Percentiles rank a stretch among this genome's conserved stretches.
phyloP scores from a whole-genome alignment of 352 stramenopile genomes.

The Pseudoperonospora humuli region DNA sequence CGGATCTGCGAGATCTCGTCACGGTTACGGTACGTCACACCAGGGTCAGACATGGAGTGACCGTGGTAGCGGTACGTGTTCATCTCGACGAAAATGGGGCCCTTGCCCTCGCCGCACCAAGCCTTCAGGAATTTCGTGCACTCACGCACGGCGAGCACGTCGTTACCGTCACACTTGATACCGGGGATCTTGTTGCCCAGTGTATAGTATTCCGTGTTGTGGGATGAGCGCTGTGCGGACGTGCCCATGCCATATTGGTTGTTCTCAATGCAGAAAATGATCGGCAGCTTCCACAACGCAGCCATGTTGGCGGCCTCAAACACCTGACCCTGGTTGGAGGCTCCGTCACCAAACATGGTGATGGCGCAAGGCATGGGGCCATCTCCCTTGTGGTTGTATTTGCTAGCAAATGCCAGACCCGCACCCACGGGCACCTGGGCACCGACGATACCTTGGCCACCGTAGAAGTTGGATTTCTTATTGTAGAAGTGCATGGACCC shows the following conservation, averaged over 20 bases:
- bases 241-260: constrained; percentile 99
- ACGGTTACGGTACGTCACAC: constrained; percentile 99
- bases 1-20: constrained; percentile 99
- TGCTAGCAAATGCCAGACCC: constrained; percentile 97
- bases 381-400: constrained; percentile 95
- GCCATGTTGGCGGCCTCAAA: constrained; percentile 97
- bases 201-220: constrained; percentile 99
- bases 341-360: constrained; percentile 98
- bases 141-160: constrained; percentile 95
- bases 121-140: constrained; percentile 96
- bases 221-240: constrained; percentile 93
- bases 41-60: constrained; percentile 99
- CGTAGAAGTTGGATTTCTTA: constrained; percentile 98
- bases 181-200: constrained; percentile 99
- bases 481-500: constrained; percentile 99
- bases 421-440: constrained; percentile 97
- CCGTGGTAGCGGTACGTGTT: constrained; percentile 99
- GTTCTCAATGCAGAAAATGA: constrained; percentile 99
- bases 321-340: constrained; percentile 99
- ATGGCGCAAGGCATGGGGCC: constrained; percentile 90
- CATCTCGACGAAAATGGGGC: constrained; percentile 99
- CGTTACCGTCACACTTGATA: constrained; percentile 98
- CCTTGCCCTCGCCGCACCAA: constrained; percentile 93
- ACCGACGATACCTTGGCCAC: constrained; percentile 97
- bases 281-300: constrained; percentile 96